Conservation (phyloP, 2,329 filamentous ascomycete genomes). For the Phialophora tarda region DNA sequence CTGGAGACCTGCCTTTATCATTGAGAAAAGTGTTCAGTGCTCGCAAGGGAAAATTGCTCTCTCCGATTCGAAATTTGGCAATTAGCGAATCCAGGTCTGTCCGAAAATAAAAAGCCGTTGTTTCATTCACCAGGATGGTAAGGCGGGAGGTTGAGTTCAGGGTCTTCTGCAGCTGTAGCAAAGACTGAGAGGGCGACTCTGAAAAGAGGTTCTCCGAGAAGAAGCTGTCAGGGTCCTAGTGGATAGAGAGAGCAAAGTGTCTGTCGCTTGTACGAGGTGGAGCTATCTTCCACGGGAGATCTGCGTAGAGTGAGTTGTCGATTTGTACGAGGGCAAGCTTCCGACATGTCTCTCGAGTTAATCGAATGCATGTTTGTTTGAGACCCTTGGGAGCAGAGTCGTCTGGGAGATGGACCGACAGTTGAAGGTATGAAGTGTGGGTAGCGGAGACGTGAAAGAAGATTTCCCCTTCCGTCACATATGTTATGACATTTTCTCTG, state of each 20-base stretch:
- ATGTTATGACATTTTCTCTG: neutral
- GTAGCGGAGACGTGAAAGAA: neutral
- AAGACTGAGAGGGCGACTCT: neutral
- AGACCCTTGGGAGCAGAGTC: neutral
- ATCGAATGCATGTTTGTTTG: neutral
- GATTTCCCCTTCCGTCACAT: neutral
- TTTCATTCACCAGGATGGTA: neutral
- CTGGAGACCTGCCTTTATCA: neutral
- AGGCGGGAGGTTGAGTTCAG: neutral
- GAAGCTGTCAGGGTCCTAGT: neutral
- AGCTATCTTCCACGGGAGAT: neutral
- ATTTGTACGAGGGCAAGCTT: neutral
- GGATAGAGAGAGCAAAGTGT: neutral
- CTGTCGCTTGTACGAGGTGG: neutral
- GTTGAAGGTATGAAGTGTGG: neutral
- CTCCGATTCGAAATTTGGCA: neutral
- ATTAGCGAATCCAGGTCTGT: neutral
- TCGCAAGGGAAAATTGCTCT: neutral
- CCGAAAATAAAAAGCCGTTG: neutral
- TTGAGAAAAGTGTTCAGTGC: neutral
- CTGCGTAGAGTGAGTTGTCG: neutral
- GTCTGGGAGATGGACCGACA: neutral
- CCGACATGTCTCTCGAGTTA: neutral
- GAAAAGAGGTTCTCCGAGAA: neutral
- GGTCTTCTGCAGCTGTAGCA: neutral